These are phyloP conservation scores for Fusarium torulosum DNA, from an alignment of 2,329 filamentous ascomycete genomes.

Conservation along the genomic window DNA sequence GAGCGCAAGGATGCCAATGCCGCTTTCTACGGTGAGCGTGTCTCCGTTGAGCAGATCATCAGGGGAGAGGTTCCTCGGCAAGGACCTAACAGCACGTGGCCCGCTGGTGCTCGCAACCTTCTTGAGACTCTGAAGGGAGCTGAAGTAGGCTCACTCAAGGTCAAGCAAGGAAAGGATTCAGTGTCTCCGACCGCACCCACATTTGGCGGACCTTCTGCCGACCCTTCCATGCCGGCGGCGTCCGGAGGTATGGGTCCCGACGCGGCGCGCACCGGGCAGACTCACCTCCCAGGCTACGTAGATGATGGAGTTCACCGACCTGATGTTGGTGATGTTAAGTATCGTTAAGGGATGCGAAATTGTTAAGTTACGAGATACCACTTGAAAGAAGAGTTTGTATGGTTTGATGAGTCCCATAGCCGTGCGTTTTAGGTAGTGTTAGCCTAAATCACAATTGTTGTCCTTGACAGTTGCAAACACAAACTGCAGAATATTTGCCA, in stretches of 20 bases:
- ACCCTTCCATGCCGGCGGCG: slow-evolving; percentile 20
- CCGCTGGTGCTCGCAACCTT: slow-evolving; percentile 49
- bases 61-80: slow-evolving; percentile 55
- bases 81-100: slow-evolving; percentile 50
- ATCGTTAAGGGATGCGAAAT: slow-evolving; percentile 23
- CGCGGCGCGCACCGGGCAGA: slow-evolving; percentile 7
- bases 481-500: too few species aligned
- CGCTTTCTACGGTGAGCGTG: slow-evolving; percentile 79
- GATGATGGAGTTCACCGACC: slow-evolving; percentile 44
- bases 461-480: background rate
- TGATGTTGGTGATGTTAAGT: slow-evolving; percentile 46
- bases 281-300: slow-evolving; percentile 43
- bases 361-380: slow-evolving; percentile 38
- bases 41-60: slow-evolving; percentile 62
- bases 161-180: slow-evolving; percentile 36
- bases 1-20: slow-evolving; percentile 91
- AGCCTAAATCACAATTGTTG: background rate
- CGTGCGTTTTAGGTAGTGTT: background rate
- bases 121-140: slow-evolving; percentile 51
- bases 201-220: slow-evolving; percentile 23
- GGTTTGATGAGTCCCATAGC: background rate
- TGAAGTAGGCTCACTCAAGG: slow-evolving; percentile 48
- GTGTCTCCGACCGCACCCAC: slow-evolving; percentile 17
- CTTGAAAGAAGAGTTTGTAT: background rate
- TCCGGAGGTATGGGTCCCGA: slow-evolving; percentile 14